Conservation (phyloP, 371 early-diverging fungal species). For the Mucor mucedo region DNA sequence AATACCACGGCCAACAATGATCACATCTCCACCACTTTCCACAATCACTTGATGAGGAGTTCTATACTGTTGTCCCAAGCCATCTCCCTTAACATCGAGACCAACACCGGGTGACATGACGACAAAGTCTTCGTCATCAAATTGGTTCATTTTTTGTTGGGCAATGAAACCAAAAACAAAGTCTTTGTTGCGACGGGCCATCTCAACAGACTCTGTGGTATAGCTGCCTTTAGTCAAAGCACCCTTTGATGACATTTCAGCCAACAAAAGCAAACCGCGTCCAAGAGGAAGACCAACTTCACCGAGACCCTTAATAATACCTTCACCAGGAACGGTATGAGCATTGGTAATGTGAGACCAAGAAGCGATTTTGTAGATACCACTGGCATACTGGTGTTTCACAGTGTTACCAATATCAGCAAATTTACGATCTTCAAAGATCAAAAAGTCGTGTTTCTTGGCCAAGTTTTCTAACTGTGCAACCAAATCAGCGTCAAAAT, state of each 20-base stretch:
- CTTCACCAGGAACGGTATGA: conserved; percentile 94
- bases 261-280: conserved; percentile 86
- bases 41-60: conserved; percentile 86
- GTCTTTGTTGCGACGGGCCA: conserved; percentile 86
- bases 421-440: conserved; percentile 98
- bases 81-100: conserved; percentile 82
- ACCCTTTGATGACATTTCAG: conserved; percentile 96
- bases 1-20: conserved; percentile 97
- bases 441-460: conserved; percentile 89
- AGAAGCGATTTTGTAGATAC: conserved; percentile 89
- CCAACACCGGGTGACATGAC: conserved; percentile 96
- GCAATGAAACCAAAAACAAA: conserved; percentile 97
- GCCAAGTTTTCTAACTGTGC: conserved; percentile 74
- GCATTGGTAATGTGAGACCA: conserved; percentile 97
- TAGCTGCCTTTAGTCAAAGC: conserved; percentile 82
- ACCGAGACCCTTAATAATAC: conserved; percentile 89
- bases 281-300: conserved; percentile 84
- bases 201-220: conserved; percentile 82
- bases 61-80: conserved; percentile 93
- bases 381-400: conserved; percentile 89
- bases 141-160: conserved; percentile 70
- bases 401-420: conserved; percentile 96
- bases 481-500: conserved; percentile 88
- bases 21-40: conserved; percentile 89
- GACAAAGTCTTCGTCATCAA: conserved; percentile 79